Percentiles rank a stretch among this genome's conserved stretches.
phyloP scores from a whole-genome alignment of 2,329 filamentous ascomycete genomes.

The Cucurbitaria berberidis region DNA sequence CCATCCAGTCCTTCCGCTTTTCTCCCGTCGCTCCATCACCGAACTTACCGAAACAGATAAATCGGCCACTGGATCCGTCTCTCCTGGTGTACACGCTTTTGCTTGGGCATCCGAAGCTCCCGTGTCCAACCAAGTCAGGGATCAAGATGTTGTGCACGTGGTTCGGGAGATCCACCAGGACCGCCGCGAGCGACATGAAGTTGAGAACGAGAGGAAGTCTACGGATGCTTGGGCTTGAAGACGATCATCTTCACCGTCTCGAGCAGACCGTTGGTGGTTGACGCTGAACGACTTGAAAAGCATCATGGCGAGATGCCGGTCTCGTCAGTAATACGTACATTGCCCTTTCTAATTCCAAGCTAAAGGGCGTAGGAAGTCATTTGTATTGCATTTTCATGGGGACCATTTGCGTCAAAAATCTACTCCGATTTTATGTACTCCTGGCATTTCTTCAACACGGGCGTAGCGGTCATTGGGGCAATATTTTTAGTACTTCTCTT shows the following conservation, averaged over 20 bases:
- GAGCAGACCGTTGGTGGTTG: not conserved
- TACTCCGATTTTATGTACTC: not conserved
- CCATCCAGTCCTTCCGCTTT: slow-evolving; percentile 27
- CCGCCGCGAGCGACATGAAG: slow-evolving; percentile 8
- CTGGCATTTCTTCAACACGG: not conserved
- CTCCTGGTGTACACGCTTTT: slow-evolving; percentile 23
- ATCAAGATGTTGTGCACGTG: slow-evolving; percentile 29
- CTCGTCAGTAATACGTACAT: not conserved
- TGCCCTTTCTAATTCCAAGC: no score
- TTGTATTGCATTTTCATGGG: not conserved
- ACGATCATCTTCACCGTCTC: not conserved
- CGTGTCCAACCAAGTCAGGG: slow-evolving; percentile 2
- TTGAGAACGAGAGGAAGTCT: slow-evolving; percentile 11
- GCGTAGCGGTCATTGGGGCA: not conserved
- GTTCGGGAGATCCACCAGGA: slow-evolving; percentile 33
- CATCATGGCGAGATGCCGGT: not conserved
- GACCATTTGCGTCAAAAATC: not conserved
- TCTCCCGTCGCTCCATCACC: slow-evolving; percentile 8
- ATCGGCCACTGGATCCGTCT: not conserved
- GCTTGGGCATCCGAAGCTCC: slow-evolving; percentile 32
- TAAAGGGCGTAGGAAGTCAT: not conserved
- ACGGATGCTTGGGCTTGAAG: slow-evolving; percentile 15
- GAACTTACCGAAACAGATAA: slow-evolving; percentile 4
- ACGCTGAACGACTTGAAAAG: not conserved
- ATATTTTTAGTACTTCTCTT: not conserved